Evolutionary conservation across 371 early-diverging fungal species (phyloP).

Genomic region (Syncephalastrum racemosum): DNA sequence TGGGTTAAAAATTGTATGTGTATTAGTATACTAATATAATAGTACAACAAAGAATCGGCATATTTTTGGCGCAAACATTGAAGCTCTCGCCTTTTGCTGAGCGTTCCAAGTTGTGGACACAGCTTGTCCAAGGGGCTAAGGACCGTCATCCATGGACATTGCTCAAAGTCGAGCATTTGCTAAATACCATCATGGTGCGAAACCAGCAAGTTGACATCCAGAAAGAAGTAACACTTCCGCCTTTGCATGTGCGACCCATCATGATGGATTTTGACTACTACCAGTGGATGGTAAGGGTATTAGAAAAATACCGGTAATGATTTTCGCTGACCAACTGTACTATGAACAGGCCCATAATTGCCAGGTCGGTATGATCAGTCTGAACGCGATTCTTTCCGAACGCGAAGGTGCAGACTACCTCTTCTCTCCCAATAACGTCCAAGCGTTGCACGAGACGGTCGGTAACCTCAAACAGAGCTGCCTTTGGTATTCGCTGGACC

Average conservation of each 20-base stretch:
- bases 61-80: constrained; percentile 46
- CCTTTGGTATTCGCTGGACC: constrained; percentile 58
- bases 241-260: constrained; percentile 53
- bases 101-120: constrained; percentile 19
- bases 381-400: constrained; percentile 67
- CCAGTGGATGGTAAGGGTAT: constrained; percentile 46
- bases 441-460: constrained; percentile 54
- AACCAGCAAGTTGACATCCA: constrained; percentile 55
- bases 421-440: constrained; percentile 61
- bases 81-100: constrained; percentile 52
- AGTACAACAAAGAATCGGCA: constrained; percentile 49
- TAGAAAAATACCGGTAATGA: background rate
- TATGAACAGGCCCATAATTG: constrained; percentile 63
- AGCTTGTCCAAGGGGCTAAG: background rate
- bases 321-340: background rate
- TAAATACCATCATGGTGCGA: constrained; percentile 68
- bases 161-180: constrained; percentile 39
- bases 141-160: constrained; percentile 39
- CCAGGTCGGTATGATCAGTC: constrained; percentile 59
- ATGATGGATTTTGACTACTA: constrained; percentile 57
- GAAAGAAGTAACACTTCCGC: constrained; percentile 61
- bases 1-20: background rate
- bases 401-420: constrained; percentile 69
- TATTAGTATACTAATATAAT: constrained; percentile 24
- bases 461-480: constrained; percentile 63